These are phyloP conservation scores for Cladosporium sp. DNA, from an alignment of 2,329 filamentous ascomycete genomes.

Conservation along the genomic window DNA sequence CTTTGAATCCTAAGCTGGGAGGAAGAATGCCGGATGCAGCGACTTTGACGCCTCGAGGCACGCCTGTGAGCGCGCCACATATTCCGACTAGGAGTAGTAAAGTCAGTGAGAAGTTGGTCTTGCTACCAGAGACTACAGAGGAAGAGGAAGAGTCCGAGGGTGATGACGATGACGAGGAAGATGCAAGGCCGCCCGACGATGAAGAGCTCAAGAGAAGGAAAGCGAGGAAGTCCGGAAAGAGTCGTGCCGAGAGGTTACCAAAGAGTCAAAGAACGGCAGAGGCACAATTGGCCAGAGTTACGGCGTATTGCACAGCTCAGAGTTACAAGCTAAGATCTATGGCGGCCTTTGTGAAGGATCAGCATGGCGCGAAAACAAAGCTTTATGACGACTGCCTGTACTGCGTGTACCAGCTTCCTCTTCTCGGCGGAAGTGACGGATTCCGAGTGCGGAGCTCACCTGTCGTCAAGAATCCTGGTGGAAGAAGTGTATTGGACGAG, in stretches of 20 bases:
- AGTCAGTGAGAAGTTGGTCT: conserved; percentile 92
- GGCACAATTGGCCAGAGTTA: conserved; percentile 75
- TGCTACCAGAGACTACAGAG: conserved; percentile 74
- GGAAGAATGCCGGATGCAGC: conserved; percentile 21
- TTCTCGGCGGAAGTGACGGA: conserved; percentile 80
- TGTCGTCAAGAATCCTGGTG: conserved; percentile 85
- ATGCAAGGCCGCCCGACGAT: conserved; percentile 59
- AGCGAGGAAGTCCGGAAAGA: conserved; percentile 66
- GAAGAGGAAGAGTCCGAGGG: conserved; percentile 50
- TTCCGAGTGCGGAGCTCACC: conserved; percentile 87
- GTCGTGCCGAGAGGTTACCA: conserved; percentile 86
- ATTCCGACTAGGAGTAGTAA: conserved; percentile 87
- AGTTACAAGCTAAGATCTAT: conserved; percentile 84
- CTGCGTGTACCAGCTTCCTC: conserved; percentile 85
- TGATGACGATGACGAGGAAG: conserved; percentile 50
- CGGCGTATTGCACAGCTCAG: conserved; percentile 93
- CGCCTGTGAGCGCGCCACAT: conserved; percentile 44
- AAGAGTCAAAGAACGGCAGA: conserved; percentile 77
- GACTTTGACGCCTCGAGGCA: conserved; percentile 21
- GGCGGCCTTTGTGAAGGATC: conserved; percentile 82
- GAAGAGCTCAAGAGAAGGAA: conserved; percentile 63
- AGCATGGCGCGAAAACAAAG: conserved; percentile 88
- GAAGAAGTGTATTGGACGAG: conserved; percentile 86
- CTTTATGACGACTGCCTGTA: conserved; percentile 98
- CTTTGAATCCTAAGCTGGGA: conserved; percentile 49